Evolutionary conservation across 768 basidiomycete genomes (phyloP).

Genomic region (Xanthoconium stramineum): DNA sequence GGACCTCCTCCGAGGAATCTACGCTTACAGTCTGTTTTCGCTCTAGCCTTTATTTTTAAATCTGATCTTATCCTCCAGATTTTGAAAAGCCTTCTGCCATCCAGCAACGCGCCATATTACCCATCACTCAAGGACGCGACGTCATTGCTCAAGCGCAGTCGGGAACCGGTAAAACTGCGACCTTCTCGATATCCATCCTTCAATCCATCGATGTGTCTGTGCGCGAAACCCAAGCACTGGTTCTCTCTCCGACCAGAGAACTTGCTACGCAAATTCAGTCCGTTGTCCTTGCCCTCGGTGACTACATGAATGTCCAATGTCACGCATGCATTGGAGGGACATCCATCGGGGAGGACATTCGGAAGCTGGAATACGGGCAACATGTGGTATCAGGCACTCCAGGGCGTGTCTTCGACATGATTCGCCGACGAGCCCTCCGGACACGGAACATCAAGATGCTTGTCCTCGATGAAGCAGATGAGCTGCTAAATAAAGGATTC

Average conservation of each 20-base stretch:
- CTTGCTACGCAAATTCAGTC: conserved; percentile 99
- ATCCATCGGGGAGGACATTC: conserved; percentile 95
- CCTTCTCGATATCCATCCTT: conserved; percentile 96
- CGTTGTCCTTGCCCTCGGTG: conserved; percentile 91
- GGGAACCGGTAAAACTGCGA: conserved; percentile 99
- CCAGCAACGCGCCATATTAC: conserved; percentile 96
- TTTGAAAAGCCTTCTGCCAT: conserved; percentile 99
- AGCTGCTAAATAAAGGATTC: conserved; percentile 96
- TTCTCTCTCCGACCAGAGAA: conserved; percentile 97
- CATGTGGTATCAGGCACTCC: conserved; percentile 98
- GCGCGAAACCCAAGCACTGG: conserved; percentile 93
- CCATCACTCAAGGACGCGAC: conserved; percentile 93
- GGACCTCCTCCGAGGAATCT: conserved; percentile 93
- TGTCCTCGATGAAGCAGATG: conserved; percentile 92
- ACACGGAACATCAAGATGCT: conserved; percentile 99
- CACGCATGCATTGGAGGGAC: conserved; percentile 98
- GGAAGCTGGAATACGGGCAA: conserved; percentile 95
- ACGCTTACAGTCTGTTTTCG: conserved; percentile 83
- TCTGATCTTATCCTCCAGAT: conserved; percentile 41
- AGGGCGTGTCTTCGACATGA: conserved; percentile 99
- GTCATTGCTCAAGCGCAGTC: conserved; percentile 99
- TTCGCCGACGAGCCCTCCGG: conserved; percentile 86
- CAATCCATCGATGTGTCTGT: conserved; percentile 96
- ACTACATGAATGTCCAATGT: conserved; percentile 99
- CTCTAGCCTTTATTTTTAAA: background rate